A percentile compares a stretch with the other conserved stretches of the same genome.
Evolutionary conservation across 352 stramenopile genomes (phyloP).

Genomic region (Elongisporangium undulatum): DNA sequence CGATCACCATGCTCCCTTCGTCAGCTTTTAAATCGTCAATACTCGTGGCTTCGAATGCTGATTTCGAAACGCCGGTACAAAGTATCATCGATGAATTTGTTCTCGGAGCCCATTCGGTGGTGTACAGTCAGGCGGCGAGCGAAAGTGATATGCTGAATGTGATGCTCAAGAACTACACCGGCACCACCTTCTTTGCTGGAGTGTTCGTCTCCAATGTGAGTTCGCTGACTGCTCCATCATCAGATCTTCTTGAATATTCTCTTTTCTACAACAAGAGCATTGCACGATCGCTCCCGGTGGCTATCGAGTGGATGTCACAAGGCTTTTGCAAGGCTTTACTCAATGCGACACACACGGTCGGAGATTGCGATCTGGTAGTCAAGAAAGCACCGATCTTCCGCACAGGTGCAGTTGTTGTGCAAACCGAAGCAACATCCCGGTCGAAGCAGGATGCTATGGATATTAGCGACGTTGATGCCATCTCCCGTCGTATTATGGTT

Average conservation of each 20-base stretch:
- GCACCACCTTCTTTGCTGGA: conserved; percentile 49
- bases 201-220: conserved; percentile 46
- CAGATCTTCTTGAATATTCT: conserved; percentile 24
- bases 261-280: conserved; percentile 73
- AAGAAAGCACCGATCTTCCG: conserved; percentile 34
- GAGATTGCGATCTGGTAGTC: conserved; percentile 40
- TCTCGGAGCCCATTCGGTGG: neutral
- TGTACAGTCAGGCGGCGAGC: conserved; percentile 14
- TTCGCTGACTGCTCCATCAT: conserved; percentile 9
- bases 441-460: conserved; percentile 12
- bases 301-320: conserved; percentile 51
- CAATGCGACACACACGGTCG: conserved; percentile 9
- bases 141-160: conserved; percentile 28
- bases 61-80: conserved; percentile 15
- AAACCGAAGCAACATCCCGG: conserved; percentile 3
- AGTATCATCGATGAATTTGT: conserved; percentile 15
- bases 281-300: conserved; percentile 49
- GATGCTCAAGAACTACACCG: conserved; percentile 27
- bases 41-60: conserved; percentile 30
- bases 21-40: conserved; percentile 34
- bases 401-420: conserved; percentile 6
- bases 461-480: conserved; percentile 17
- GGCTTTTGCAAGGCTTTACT: conserved; percentile 42
- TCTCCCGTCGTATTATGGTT: conserved; percentile 87
- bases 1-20: conserved; percentile 36